Conservation (phyloP, 306 rosid species). For the Corylus heterophylla region DNA sequence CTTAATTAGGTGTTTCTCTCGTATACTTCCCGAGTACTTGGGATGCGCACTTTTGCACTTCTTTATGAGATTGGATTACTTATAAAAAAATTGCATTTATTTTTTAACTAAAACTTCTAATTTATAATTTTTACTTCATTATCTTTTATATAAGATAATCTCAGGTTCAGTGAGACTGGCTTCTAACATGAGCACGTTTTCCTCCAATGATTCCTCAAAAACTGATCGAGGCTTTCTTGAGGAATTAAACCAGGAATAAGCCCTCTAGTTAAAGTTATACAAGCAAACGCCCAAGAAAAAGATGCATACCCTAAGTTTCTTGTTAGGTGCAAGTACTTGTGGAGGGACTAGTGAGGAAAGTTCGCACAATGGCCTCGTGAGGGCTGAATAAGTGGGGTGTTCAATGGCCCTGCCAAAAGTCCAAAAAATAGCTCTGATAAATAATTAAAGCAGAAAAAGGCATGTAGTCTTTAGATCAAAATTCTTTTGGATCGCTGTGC, state of each 20-base stretch:
- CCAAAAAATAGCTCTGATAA: constrained; percentile 1
- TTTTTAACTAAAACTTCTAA: neutral
- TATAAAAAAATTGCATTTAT: no score
- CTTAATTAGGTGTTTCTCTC: no score
- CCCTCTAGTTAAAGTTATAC: neutral
- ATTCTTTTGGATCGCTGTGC: neutral
- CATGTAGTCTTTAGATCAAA: neutral
- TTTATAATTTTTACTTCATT: neutral
- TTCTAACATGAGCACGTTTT: neutral
- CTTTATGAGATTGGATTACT: no score
- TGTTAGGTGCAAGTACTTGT: constrained; percentile 79
- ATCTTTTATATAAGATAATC: neutral
- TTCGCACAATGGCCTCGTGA: constrained; percentile 96
- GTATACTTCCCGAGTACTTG: no score
- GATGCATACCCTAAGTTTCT: constrained; percentile 87
- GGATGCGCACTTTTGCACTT: no score
- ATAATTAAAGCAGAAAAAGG: neutral
- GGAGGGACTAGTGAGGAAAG: constrained; percentile 94
- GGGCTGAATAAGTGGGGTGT: constrained; percentile 97
- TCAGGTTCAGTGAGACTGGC: neutral
- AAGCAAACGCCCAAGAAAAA: constrained; percentile 10
- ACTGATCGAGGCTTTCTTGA: neutral
- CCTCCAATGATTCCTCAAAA: neutral
- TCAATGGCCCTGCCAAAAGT: constrained; percentile 86
- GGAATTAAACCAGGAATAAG: neutral